Conservation (phyloP, 2,329 filamentous ascomycete species). For the Epichloe scottii region DNA sequence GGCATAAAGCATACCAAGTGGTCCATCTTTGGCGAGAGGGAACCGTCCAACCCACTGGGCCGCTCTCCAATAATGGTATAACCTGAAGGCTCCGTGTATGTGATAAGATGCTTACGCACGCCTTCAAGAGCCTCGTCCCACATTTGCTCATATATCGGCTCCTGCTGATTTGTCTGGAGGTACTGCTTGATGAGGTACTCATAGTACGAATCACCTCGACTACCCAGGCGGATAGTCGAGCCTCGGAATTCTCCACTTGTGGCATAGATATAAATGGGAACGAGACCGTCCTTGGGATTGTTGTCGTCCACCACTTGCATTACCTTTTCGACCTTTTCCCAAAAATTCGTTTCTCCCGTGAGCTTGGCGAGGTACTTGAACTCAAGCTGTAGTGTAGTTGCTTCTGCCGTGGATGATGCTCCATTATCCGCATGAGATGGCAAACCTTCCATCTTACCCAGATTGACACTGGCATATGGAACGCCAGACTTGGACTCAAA, state of each 20-base stretch:
- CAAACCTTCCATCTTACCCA: slow-evolving; percentile 64
- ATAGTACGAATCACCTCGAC: slow-evolving; percentile 94
- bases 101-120: slow-evolving; percentile 82
- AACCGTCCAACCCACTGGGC: slow-evolving; percentile 54
- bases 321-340: slow-evolving; percentile 82
- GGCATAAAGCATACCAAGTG: slow-evolving; percentile 97
- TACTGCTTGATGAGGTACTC: slow-evolving; percentile 99
- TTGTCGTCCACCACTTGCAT: slow-evolving; percentile 87
- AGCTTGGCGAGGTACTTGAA: slow-evolving; percentile 95
- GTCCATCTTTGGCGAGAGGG: slow-evolving; percentile 84
- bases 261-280: slow-evolving; percentile 85
- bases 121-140: slow-evolving; percentile 80
- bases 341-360: slow-evolving; percentile 84
- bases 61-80: slow-evolving; percentile 88
- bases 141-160: slow-evolving; percentile 79
- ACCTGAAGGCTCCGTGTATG: slow-evolving; percentile 68
- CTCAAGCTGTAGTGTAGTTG: slow-evolving; percentile 83
- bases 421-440: slow-evolving; percentile 74
- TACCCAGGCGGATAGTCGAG: slow-evolving; percentile 80
- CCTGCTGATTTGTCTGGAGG: slow-evolving; percentile 78
- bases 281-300: slow-evolving; percentile 62
- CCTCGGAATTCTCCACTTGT: slow-evolving; percentile 68
- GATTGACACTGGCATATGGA: slow-evolving; percentile 80
- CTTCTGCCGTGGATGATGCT: slow-evolving; percentile 87
- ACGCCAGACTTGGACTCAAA: slow-evolving; percentile 82